Evolutionary conservation across 1,139 yeast species (phyloP).

Genomic region (Tardiomyces digboiensis): DNA sequence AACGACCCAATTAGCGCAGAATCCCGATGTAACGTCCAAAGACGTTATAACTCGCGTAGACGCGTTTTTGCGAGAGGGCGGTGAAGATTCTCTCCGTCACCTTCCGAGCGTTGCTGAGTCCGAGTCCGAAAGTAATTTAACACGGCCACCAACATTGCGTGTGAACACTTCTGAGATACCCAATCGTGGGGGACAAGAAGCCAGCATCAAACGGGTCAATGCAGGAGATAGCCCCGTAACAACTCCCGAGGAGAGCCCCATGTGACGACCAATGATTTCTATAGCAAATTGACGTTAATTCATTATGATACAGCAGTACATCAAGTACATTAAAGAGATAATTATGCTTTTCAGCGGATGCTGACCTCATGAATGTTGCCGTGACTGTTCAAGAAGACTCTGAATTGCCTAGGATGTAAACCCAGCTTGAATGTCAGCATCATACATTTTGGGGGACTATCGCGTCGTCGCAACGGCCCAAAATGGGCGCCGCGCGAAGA

Average conservation of each 20-base stretch:
- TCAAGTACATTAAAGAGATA: too few species aligned
- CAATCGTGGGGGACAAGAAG: background rate
- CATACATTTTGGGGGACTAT: too few species aligned
- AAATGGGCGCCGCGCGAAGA: too few species aligned
- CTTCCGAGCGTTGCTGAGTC: background rate
- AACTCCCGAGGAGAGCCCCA: background rate
- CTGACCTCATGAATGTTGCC: too few species aligned
- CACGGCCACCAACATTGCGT: background rate
- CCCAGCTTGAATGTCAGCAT: too few species aligned
- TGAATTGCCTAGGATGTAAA: too few species aligned
- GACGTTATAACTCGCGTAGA: conserved; percentile 21
- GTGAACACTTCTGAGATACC: background rate
- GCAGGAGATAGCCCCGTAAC: background rate
- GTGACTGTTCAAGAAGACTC: too few species aligned
- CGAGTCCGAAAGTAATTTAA: background rate
- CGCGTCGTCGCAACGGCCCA: too few species aligned
- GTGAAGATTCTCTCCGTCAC: background rate
- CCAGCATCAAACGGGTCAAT: background rate
- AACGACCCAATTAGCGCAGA: conserved; percentile 16
- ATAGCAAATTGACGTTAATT: too few species aligned
- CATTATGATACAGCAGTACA: too few species aligned
- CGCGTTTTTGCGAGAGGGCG: background rate
- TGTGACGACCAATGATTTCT: too few species aligned
- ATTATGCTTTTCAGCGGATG: too few species aligned
- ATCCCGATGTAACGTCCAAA: conserved; percentile 20